Evolutionary conservation across 2,329 filamentous ascomycete genomes (phyloP), one percentile per base, ranked within the genome.

Genomic region (Phyllosticta citribraziliensis): DNA sequence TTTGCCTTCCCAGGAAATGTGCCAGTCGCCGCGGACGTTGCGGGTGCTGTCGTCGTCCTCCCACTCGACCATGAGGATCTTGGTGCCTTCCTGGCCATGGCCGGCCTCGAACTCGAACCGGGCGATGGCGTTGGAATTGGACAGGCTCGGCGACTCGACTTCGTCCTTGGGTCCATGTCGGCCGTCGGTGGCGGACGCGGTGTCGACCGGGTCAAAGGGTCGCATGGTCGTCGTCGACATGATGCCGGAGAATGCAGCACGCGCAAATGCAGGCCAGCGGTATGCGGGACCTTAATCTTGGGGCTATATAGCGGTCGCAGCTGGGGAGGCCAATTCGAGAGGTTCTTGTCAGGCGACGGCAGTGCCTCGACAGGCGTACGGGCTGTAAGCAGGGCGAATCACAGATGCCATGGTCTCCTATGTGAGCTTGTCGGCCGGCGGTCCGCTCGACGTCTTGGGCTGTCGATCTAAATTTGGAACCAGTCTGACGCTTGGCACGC

Each of bases 61-160:
- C 91, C 91, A 96, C 73, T 96, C 91, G 50, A 96, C 87, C 90
- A 96, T 94, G 67, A 96, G 78, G 65, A 96, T 87, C 78, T 96
- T 96, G 64, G 90, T 95, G 51, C 91, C 91, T 65, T 92, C 88
- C 68, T 90, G 89, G 56, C 85, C 88, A 71, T 83, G 84, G 40
- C 86, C 87, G 0, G 84, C 80, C 74, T 92, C 88, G 70, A 96
- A 95, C 72, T 96, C 91, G 74, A 95, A 96, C 63, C 91, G 86
- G 54, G 90, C 88, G 54, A 91, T 79, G n/a, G 87, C 87, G 61
- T 81, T 82, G 55, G 69, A 79, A 69, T 70, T 76, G 58, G 77
- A 79, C 62, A 79, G 73, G 65, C 75, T 76, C 30, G 78, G 78
- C 33, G 76, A 78, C 66, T 80, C 73, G 61, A 76, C 73, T 63